A percentile compares a stretch with the other conserved stretches of the same genome.
Conservation (phyloP, 2,329 filamentous ascomycete species). For the Cladosporium oxysporum region DNA sequence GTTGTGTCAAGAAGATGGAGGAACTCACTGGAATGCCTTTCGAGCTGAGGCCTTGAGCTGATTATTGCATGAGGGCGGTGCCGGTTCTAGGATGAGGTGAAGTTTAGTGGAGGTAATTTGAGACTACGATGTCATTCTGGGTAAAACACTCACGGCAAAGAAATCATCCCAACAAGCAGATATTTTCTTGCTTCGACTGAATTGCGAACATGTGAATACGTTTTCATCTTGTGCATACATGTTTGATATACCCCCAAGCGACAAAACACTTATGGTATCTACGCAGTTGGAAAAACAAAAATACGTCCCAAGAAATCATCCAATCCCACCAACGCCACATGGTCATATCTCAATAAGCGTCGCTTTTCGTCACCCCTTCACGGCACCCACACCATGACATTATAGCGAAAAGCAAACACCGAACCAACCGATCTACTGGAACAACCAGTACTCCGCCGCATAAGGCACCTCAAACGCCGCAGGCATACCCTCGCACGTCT, state of each 20-base stretch:
- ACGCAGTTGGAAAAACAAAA: background rate
- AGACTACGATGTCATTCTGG: background rate
- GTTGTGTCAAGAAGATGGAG: slow-evolving; percentile 52
- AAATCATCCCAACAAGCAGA: background rate
- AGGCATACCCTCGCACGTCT: slow-evolving; percentile 67
- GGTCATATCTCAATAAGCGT: background rate
- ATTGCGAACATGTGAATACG: background rate
- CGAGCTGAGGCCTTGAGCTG: slow-evolving; percentile 9
- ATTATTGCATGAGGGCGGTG: background rate
- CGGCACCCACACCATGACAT: background rate
- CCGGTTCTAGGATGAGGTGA: background rate
- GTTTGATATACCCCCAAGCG: background rate
- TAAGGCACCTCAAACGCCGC: slow-evolving; percentile 74
- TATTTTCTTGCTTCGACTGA: background rate
- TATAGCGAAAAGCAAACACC: background rate
- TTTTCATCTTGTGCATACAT: background rate
- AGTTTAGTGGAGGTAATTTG: background rate
- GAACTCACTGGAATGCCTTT: slow-evolving; percentile 40
- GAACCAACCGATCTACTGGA: slow-evolving; percentile 17
- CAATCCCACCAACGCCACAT: background rate
- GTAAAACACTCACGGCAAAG: background rate
- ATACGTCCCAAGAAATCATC: background rate
- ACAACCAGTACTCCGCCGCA: slow-evolving; percentile 75
- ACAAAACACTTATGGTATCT: slow-evolving; percentile 8
- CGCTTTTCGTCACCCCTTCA: background rate